Evolutionary conservation across 805 yeast species (phyloP).

Genomic region (Starmerella floricola): DNA sequence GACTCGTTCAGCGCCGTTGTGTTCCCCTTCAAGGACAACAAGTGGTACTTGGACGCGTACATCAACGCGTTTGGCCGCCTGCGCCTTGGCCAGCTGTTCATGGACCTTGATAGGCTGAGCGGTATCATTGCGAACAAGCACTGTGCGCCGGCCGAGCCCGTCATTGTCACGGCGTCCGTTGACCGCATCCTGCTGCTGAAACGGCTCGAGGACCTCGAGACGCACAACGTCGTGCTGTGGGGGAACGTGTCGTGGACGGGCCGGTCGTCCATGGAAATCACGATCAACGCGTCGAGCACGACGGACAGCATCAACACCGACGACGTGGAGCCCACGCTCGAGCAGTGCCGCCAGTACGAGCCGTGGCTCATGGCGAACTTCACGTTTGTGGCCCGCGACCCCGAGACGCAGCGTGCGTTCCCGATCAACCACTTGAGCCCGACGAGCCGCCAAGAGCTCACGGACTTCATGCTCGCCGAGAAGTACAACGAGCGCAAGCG

Average conservation of each 20-base stretch:
- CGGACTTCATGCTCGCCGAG: slow-evolving; percentile 78
- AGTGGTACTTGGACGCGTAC: slow-evolving; percentile 72
- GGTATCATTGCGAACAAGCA: slow-evolving; percentile 89
- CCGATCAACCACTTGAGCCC: slow-evolving; percentile 76
- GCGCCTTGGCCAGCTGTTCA: slow-evolving; percentile 85
- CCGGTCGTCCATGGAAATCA: slow-evolving; percentile 86
- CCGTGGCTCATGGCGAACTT: slow-evolving; percentile 80
- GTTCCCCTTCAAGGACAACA: slow-evolving; percentile 75
- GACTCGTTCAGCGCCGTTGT: slow-evolving; percentile 46
- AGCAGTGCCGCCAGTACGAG: slow-evolving; percentile 52
- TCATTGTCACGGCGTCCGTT: slow-evolving; percentile 89
- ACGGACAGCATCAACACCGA: slow-evolving; percentile 5
- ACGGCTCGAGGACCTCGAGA: slow-evolving; percentile 64
- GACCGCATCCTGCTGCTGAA: slow-evolving; percentile 81
- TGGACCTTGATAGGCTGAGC: slow-evolving; percentile 86
- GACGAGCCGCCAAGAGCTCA: slow-evolving; percentile 60
- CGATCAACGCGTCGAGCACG: slow-evolving; percentile 75
- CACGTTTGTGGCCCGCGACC: slow-evolving; percentile 92
- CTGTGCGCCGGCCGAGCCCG: slow-evolving; percentile 91
- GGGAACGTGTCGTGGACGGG: slow-evolving; percentile 96
- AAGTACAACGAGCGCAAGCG: slow-evolving; percentile 80
- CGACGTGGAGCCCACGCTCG: slow-evolving; percentile 38
- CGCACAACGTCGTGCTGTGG: slow-evolving; percentile 66
- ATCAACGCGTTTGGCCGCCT: slow-evolving; percentile 84
- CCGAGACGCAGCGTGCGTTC: slow-evolving; percentile 79